Percentiles rank a stretch among this genome's conserved stretches.
These are phyloP conservation scores for Scheffersomyces stambukii DNA, from an alignment of 1,139 yeast genomes.

Conservation along the genomic window DNA sequence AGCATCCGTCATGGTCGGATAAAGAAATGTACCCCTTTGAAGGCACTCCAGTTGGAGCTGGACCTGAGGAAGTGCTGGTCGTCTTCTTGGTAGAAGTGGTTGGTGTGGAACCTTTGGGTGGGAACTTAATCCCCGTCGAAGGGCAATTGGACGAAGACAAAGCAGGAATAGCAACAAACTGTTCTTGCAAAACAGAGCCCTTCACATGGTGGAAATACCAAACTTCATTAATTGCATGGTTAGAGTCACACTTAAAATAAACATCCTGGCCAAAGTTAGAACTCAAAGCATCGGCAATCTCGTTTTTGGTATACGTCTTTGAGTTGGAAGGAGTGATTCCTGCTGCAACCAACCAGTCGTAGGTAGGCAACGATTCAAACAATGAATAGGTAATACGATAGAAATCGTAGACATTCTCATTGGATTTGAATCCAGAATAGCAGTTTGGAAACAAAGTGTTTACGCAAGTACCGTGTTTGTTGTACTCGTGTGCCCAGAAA, in stretches of 20 bases:
- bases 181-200: conserved; percentile 69
- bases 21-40: conserved; percentile 45
- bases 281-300: conserved; percentile 62
- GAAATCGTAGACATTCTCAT: conserved; percentile 75
- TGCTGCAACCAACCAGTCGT: conserved; percentile 56
- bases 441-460: conserved; percentile 73
- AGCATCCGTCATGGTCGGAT: conserved; percentile 62
- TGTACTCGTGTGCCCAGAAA: conserved; percentile 91
- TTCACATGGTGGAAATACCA: conserved; percentile 85
- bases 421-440: conserved; percentile 30
- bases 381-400: conserved; percentile 62
- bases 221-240: conserved; percentile 70
- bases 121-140: conserved; percentile 60
- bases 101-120: conserved; percentile 55
- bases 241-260: conserved; percentile 59
- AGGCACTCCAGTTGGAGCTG: conserved; percentile 26
- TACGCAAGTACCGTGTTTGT: conserved; percentile 94
- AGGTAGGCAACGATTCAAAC: conserved; percentile 67
- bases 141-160: conserved; percentile 59
- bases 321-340: conserved; percentile 67
- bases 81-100: conserved; percentile 10
- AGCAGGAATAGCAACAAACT: conserved; percentile 63
- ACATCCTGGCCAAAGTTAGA: conserved; percentile 60
- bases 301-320: conserved; percentile 57
- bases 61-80: conserved; percentile 1